Evolutionary conservation across 306 rosid genomes (phyloP), one percentile per base, ranked within the genome.

Genomic region (Abrus precatorius): DNA sequence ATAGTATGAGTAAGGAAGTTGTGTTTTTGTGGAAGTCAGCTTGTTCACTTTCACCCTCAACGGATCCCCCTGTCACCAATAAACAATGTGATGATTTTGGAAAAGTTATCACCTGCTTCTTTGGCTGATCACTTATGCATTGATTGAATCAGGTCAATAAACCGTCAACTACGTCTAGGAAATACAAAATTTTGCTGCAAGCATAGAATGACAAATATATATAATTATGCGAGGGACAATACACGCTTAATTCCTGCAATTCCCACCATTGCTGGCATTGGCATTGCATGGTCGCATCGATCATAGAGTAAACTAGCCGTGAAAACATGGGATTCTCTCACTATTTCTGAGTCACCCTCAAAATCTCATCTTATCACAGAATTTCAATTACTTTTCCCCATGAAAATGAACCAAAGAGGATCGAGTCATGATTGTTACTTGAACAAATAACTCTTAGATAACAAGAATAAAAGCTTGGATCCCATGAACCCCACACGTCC

Each of bases 1-100:
- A n/a, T 78, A 78, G 69, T 78, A 78, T 9, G 82, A 78, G 47
- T 78, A 78, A 30, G 82, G 82, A 54, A 78, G 82, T 48, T 78
- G 82, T 43, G 82, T 54, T 67, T 54, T 78, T 55, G 59, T 67
- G 68, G 82, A 78, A 55, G 68, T 54, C 56, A 78, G 28, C 55
- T 67, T 43, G 67, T 78, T 78, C 38, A 78, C 82, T 55, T 78
- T 67, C 47, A 78, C 75, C 32, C 54, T 54, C 82, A 78, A 67
- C 0, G 14, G 59, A 67, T 67, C 82, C 38, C 82, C 82, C 82
- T 78, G 47, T 54, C 76, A 78, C 69, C 59, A 78, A 67, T 50
- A 7, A 77, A 64, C 74, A 64, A 76, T 64, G 30, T 76, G 10
- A 64, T 29, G 32, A n/a, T 48, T 36, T 34, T 10, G 9, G 30